Evolutionary conservation across 2,329 filamentous ascomycete genomes (phyloP).

Genomic region (Thielaviopsis punctulata): DNA sequence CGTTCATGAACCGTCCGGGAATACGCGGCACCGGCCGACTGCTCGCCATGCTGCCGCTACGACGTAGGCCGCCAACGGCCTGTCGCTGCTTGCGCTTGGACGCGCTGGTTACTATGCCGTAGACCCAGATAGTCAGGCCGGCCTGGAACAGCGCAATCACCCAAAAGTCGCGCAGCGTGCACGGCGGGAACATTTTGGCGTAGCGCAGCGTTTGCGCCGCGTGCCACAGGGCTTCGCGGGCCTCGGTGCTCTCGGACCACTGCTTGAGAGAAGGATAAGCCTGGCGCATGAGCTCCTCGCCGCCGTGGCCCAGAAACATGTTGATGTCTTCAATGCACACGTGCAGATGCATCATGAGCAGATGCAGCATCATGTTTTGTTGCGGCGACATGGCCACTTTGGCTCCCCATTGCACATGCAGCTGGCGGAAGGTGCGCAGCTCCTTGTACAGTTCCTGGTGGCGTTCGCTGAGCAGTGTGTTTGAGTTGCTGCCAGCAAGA

Average conservation of each 20-base stretch:
- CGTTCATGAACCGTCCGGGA: slow-evolving; percentile 19
- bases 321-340: slow-evolving; percentile 48
- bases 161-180: slow-evolving; percentile 45
- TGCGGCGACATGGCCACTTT: slow-evolving; percentile 24
- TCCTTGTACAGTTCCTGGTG: slow-evolving; percentile 46
- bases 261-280: slow-evolving; percentile 40
- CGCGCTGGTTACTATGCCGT: slow-evolving; percentile 37
- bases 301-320: slow-evolving; percentile 49
- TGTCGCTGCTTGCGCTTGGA: slow-evolving; percentile 20
- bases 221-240: slow-evolving; percentile 46
- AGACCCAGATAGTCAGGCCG: slow-evolving; percentile 50
- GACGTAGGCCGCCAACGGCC: slow-evolving; percentile 16
- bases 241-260: slow-evolving; percentile 38
- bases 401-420: slow-evolving; percentile 24
- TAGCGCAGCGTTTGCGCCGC: slow-evolving; percentile 49
- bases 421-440: slow-evolving; percentile 30
- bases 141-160: slow-evolving; percentile 54
- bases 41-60: background rate
- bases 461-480: slow-evolving; percentile 33
- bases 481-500: slow-evolving; percentile 23
- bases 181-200: slow-evolving; percentile 35
- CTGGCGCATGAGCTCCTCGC: slow-evolving; percentile 44
- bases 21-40: slow-evolving; percentile 12
- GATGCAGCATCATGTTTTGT: slow-evolving; percentile 31
- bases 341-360: slow-evolving; percentile 46